A percentile compares a stretch with the other conserved stretches of the same genome.
Evolutionary conservation across 441 rosid species (phyloP).

Genomic region (Erodium chrysanthum): DNA sequence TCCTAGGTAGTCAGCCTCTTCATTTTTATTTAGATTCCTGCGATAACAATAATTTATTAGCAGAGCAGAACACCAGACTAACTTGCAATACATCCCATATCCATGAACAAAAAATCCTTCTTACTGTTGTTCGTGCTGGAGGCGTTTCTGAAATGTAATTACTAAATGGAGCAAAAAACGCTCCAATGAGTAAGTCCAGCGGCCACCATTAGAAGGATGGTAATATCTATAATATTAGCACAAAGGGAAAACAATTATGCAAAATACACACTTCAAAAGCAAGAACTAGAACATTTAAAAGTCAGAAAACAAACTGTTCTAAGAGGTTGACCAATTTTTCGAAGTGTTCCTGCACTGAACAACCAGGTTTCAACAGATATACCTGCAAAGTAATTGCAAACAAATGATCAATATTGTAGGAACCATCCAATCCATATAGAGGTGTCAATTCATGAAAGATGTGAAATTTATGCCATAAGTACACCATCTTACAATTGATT

Average conservation of each 20-base stretch:
- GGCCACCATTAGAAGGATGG: slow-evolving; percentile 99
- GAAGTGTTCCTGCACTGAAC: slow-evolving; percentile 62
- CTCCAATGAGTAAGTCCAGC: slow-evolving; percentile 98
- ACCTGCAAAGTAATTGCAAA: slow-evolving; percentile 48
- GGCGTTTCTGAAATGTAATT: slow-evolving; percentile 80
- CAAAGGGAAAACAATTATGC: slow-evolving; percentile 19
- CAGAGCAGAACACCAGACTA: slow-evolving; percentile 21
- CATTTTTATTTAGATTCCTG: slow-evolving; percentile 43
- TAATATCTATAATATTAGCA: slow-evolving; percentile 54
- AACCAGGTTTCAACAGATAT: slow-evolving; percentile 70
- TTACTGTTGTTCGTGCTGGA: slow-evolving; percentile 86
- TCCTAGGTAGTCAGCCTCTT: slow-evolving; percentile 47
- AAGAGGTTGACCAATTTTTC: slow-evolving; percentile 93
- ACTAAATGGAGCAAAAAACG: slow-evolving; percentile 74
- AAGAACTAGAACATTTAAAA: slow-evolving; percentile 21
- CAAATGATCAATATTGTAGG: slow-evolving; percentile 19
- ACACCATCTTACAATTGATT: slow-evolving; percentile 66
- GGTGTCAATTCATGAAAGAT: slow-evolving; percentile 16
- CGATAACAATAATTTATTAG: slow-evolving; percentile 22
- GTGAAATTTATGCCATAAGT: slow-evolving; percentile 12
- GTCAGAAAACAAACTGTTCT: slow-evolving; percentile 79
- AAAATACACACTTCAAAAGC: slow-evolving; percentile 21
- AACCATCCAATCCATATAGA: slow-evolving; percentile 13
- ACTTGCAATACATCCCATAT: slow-evolving; percentile 11
- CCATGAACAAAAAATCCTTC: slow-evolving; percentile 24